A percentile compares a stretch with the other conserved stretches of the same genome.
phyloP scores from a whole-genome alignment of 805 yeast species.

The Starmerella scarabaei region DNA sequence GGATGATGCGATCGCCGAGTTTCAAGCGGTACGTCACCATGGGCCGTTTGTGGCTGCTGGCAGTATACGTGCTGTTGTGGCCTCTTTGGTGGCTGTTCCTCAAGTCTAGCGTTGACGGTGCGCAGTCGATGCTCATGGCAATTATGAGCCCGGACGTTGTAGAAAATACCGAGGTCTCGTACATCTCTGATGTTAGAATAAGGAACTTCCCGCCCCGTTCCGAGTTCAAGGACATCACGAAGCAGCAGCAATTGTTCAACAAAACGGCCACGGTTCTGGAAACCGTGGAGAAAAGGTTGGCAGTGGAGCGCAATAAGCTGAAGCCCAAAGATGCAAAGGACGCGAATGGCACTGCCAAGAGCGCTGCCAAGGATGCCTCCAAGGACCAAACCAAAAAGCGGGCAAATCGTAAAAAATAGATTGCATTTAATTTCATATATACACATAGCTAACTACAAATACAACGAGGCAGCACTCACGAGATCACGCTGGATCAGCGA shows the following conservation, averaged over 20 bases:
- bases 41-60: constrained; percentile 36
- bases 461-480: constrained; percentile 91
- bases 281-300: constrained; percentile 55
- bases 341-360: no score
- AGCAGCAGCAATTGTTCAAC: constrained; percentile 50
- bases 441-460: constrained; percentile 30
- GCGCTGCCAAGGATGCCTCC: no score
- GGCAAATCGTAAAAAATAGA: no score
- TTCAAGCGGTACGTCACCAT: constrained; percentile 72
- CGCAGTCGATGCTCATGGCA: constrained; percentile 61
- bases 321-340: constrained; percentile 8
- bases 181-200: constrained; percentile 58
- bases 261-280: constrained; percentile 47
- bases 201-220: constrained; percentile 38
- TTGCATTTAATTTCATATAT: no score
- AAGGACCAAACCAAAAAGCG: no score
- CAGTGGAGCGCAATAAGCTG: constrained; percentile 42
- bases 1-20: constrained; percentile 77
- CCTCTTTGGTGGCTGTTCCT: constrained; percentile 77
- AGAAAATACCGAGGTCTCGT: constrained; percentile 49
- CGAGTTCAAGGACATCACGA: constrained; percentile 49
- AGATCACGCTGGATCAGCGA: constrained; percentile 88
- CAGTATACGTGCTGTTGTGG: constrained; percentile 53
- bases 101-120: constrained; percentile 65
- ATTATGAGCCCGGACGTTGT: constrained; percentile 58